A percentile compares a stretch with the other conserved stretches of the same genome.
phyloP scores from a whole-genome alignment of 495 filamentous ascomycete genomes.

The Aspergillus taichungensis region DNA sequence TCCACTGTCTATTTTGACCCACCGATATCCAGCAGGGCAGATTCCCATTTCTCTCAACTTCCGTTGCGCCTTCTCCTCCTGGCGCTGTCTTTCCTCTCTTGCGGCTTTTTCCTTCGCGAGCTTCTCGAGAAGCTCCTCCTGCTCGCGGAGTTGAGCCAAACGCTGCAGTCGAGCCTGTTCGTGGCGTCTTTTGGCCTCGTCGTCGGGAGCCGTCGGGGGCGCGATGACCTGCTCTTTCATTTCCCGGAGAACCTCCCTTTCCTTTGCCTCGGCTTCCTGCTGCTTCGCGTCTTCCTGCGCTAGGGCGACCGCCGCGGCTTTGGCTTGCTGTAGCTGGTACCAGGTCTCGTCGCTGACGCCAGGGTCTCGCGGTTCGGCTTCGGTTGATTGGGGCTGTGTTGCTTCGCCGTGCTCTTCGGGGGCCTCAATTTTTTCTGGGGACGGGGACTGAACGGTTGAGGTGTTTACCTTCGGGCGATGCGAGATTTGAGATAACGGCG shows the following conservation, averaged over 20 bases:
- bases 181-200: slow-evolving; percentile 14
- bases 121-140: slow-evolving; percentile 18
- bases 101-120: slow-evolving; percentile 17
- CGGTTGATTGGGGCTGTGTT: neutral
- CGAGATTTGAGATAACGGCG: no score
- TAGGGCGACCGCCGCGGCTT: slow-evolving; percentile 17
- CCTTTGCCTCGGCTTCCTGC: slow-evolving; percentile 8
- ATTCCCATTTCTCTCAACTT: slow-evolving; percentile 41
- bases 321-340: slow-evolving; percentile 47
- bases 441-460: no score
- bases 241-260: neutral
- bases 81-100: slow-evolving; percentile 13
- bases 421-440: no score
- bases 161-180: slow-evolving; percentile 26
- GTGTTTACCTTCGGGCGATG: no score
- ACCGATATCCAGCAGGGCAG: slow-evolving; percentile 43
- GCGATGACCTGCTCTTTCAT: slow-evolving; percentile 2
- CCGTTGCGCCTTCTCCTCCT: slow-evolving; percentile 33
- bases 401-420: neutral
- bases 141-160: slow-evolving; percentile 15
- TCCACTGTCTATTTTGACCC: slow-evolving; percentile 44
- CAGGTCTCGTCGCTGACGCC: slow-evolving; percentile 55
- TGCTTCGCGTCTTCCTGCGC: slow-evolving; percentile 12
- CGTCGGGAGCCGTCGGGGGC: slow-evolving; percentile 11
- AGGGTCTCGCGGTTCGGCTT: slow-evolving; percentile 32